Base-by-base conservation (phyloP, 352 stramenopile species). In the Globisporangium barbulae region DNA sequence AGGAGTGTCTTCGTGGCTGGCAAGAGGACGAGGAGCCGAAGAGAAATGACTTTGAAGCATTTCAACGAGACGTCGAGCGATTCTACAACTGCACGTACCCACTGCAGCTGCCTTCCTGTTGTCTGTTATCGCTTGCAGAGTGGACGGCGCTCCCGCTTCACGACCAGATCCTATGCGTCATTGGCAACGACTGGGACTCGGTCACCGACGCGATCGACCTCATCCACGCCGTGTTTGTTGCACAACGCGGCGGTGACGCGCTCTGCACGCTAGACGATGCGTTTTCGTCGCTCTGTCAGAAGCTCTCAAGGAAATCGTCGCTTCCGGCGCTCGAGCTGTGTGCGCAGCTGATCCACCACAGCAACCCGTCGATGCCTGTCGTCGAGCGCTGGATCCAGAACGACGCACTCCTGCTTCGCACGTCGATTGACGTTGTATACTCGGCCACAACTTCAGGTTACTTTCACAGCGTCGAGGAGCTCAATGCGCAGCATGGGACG, bases 321-420 rank as follows among this genome's bases (percentile, higher is more conserved):
- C 58, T 83, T 9, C 5, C 47, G 17, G 69, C 54, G 49, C 50
- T 92, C 0, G 69, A 78, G n/a, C 58, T 90, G 22, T 83, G 71
- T 50, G 75, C 83, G 4, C 72, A 81, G 37, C 44, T 93, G 12
- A 78, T 93, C 33, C 67, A 91, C 44, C 67, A 75, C 1, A 91
- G 84, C 58, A 89, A 88, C 54, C 79, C 84, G 42, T 81, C 79
- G 13, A 76, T 84, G 41, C 54, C 67, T 3, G 17, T 64, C 4
- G 39, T 39, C 1, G 63, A 75, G 30, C 73, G 84, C 1, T 93
- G 76, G 80, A 89, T 93, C 50, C 84, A 93, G 50, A 78, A 71
- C 42, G 70, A 93, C 54, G 58, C 67, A 15, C 57, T 56, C 12
- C 60, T 93, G 6, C 66, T 93, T 8, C 72, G 79, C 41, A 89